Conservation (phyloP, 306 rosid species). For the Fragaria nilgerrensis region DNA sequence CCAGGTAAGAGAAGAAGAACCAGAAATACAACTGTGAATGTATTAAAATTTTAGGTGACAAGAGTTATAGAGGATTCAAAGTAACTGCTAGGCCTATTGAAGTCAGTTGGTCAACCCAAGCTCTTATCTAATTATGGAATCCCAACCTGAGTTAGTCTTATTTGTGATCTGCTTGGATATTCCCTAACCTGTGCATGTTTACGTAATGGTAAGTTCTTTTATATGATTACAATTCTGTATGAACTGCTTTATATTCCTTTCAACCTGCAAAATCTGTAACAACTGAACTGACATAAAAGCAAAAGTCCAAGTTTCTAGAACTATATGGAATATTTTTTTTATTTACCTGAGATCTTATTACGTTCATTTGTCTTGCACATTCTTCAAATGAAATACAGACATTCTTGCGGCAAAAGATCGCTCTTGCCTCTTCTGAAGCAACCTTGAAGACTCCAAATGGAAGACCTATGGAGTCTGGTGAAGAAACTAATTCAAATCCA, state of each 20-base stretch:
- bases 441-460: conserved; percentile 30
- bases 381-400: conserved; percentile 46
- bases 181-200: neutral
- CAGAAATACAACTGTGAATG: neutral
- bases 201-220: neutral
- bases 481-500: conserved; percentile 28
- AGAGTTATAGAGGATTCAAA: neutral
- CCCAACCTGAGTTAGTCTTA: neutral
- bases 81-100: neutral
- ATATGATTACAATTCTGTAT: neutral
- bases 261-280: neutral
- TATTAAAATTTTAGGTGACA: neutral
- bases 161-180: neutral
- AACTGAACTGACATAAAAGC: neutral
- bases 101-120: neutral
- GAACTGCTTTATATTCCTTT: neutral
- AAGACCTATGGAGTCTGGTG: conserved; percentile 31
- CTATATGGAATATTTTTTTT: conserved; percentile 4
- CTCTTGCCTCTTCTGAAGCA: conserved; percentile 46
- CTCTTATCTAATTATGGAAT: neutral
- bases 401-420: conserved; percentile 80
- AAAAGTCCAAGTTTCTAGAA: neutral
- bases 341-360: neutral
- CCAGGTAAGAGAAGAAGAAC: neutral
- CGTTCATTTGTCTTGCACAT: neutral